Evolutionary conservation across 148 eudicot genomes (phyloP), one percentile per base, ranked within the genome.

Genomic region (Nyssa sinensis): DNA sequence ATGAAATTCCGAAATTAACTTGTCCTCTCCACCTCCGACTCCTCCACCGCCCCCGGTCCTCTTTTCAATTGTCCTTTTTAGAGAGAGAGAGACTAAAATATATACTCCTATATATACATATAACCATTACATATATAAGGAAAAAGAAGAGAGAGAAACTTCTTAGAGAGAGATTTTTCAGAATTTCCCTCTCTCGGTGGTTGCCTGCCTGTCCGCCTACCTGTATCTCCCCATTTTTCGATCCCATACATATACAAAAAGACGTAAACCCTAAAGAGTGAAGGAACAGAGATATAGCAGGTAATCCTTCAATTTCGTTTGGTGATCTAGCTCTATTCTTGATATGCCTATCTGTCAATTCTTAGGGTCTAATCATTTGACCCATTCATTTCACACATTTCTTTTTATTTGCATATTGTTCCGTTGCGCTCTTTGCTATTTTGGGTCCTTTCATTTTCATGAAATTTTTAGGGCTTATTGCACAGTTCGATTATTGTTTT

Each of bases 271-370:
- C 59, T 28, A 23, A 44, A 70, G 73, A 70, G 47, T 25, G 47
- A 60, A 60, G n/a, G n/a, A n/a, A n/a, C n/a, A n/a, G n/a, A n/a
- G n/a, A n/a, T n/a, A n/a, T n/a, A 33, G 31, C 66, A 71, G 74
- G 74, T 71, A 71, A 37, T 71, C 65, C 63, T 71, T 71, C 64
- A 34, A 33, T 71, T 71, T 35, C 57, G 66, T 14, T 35, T 70
- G 63, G 31, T 70, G 63, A 70, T 55, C 62, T 11, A 58, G 17
- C 13, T 29, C 27, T 35, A 21, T 65, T 35, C n/a, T 65, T 65
- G 21, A 55, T 55, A 17, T 55, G 5, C 60, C 33, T 35, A 13
- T 71, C 53, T 23, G 16, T 29, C 27, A 39, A 39, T 61, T 21
- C 61, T 34, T 1, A 10, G 30, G 62, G 19, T 23, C 29, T 12